These are phyloP conservation scores for Rhytidhysteron rufulum DNA, from an alignment of 2,329 filamentous ascomycete genomes.

Conservation along the genomic window DNA sequence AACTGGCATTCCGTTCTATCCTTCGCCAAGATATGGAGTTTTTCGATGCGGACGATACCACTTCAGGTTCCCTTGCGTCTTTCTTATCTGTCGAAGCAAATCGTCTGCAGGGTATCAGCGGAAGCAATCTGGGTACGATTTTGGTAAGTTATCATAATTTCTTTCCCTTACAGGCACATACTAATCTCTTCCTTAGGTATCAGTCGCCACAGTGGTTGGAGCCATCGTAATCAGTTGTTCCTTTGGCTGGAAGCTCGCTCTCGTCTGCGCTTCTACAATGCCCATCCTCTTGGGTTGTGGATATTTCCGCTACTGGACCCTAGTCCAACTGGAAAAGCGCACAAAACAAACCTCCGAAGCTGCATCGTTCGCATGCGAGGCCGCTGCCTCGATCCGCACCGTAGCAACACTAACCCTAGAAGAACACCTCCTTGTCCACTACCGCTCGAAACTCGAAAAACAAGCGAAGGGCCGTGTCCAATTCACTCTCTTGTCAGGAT, in stretches of 20 bases:
- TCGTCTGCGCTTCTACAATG: conserved; percentile 72
- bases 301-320: conserved; percentile 83
- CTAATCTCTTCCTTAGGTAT: conserved; percentile 74
- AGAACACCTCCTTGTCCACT: conserved; percentile 67
- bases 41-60: conserved; percentile 83
- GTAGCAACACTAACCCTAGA: conserved; percentile 84
- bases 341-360: conserved; percentile 75
- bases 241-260: conserved; percentile 77
- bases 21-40: conserved; percentile 85
- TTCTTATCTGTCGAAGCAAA: conserved; percentile 87
- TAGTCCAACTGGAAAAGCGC: conserved; percentile 69
- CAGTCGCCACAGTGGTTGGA: conserved; percentile 66
- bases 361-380: conserved; percentile 82
- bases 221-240: conserved; percentile 64
- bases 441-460: conserved; percentile 60
- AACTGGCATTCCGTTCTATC: conserved; percentile 75
- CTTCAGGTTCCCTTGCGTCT: conserved; percentile 73
- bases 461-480: conserved; percentile 4
- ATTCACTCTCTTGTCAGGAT: conserved; percentile 57
- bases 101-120: conserved; percentile 78
- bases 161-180: conserved; percentile 77
- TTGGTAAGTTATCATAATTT: too few relatives aligned
- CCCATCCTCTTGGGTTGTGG: conserved; percentile 72
- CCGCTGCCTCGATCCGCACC: conserved; percentile 83
- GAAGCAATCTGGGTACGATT: conserved; percentile 79